Conservation (phyloP, 164 flowering plant species). For the Aristolochia californica region DNA sequence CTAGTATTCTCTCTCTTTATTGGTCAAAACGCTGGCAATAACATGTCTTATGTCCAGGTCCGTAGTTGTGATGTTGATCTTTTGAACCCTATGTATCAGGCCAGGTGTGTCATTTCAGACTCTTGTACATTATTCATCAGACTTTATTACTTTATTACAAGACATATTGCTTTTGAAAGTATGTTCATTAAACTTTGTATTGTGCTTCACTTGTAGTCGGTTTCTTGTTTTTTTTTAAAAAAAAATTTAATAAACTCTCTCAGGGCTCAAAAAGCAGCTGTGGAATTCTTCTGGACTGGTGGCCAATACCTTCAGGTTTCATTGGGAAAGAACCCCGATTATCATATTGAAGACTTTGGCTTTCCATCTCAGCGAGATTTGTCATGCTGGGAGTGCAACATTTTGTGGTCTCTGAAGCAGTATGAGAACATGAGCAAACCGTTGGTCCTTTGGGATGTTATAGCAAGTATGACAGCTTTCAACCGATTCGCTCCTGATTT, state of each 20-base stretch:
- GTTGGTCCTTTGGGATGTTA: slow-evolving; percentile 69
- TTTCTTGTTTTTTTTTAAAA: neutral
- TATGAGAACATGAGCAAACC: slow-evolving; percentile 30
- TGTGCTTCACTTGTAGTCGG: no score
- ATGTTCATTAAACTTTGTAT: no score
- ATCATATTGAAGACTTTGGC: slow-evolving; percentile 16
- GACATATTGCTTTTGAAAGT: no score
- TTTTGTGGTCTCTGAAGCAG: slow-evolving; percentile 53
- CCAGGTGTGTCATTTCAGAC: slow-evolving; percentile 39
- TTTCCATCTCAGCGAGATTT: slow-evolving; percentile 43
- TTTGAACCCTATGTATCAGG: slow-evolving; percentile 78
- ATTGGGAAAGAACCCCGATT: slow-evolving; percentile 11
- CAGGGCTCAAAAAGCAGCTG: slow-evolving; percentile 64
- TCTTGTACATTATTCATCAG: neutral
- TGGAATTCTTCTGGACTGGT: slow-evolving; percentile 83
- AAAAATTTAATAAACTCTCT: neutral
- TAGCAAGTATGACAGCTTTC: slow-evolving; percentile 60
- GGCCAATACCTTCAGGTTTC: slow-evolving; percentile 44
- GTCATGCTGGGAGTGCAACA: slow-evolving; percentile 46
- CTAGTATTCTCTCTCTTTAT: no score
- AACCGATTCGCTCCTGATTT: slow-evolving; percentile 38
- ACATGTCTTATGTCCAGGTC: slow-evolving; percentile 34
- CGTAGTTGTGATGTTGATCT: slow-evolving; percentile 47
- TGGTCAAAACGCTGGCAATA: no score
- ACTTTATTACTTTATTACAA: no score